phyloP scores from a whole-genome alignment of 2,329 filamentous ascomycete species.

The Monilinia fructicola region DNA sequence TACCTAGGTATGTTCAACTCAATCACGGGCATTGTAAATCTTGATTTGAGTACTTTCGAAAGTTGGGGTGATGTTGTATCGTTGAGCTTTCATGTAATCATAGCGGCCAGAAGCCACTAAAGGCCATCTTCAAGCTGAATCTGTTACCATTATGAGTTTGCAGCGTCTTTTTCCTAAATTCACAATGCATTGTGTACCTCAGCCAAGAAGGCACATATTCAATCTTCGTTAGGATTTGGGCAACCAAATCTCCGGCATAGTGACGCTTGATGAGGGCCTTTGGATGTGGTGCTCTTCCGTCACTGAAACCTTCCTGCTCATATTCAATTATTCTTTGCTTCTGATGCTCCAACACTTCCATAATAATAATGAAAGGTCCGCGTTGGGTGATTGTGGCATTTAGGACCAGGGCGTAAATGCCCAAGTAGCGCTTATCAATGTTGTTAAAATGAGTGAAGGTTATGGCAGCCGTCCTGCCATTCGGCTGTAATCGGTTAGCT shows the following conservation, averaged over 20 bases:
- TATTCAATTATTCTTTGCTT: background rate
- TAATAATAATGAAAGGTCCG: background rate
- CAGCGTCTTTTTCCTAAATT: background rate
- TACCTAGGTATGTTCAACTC: no score
- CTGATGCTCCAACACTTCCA: background rate
- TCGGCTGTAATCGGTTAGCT: background rate
- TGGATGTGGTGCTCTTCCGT: background rate
- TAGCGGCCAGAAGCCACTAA: background rate
- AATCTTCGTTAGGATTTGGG: background rate
- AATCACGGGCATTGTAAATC: background rate
- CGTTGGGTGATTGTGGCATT: background rate
- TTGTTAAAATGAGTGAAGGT: background rate
- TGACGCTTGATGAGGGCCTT: background rate
- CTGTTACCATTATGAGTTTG: background rate
- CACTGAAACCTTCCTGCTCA: background rate
- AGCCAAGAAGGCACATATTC: background rate
- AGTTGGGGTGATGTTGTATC: background rate
- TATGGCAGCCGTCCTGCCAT: background rate
- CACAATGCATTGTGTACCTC: background rate
- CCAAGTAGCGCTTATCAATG: background rate
- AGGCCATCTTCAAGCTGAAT: background rate
- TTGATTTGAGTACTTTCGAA: background rate
- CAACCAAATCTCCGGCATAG: background rate
- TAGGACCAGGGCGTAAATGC: background rate
- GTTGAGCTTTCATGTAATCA: background rate